These are phyloP conservation scores for Scheffersomyces spartinae DNA, from an alignment of 805 yeast species.

Conservation along the genomic window DNA sequence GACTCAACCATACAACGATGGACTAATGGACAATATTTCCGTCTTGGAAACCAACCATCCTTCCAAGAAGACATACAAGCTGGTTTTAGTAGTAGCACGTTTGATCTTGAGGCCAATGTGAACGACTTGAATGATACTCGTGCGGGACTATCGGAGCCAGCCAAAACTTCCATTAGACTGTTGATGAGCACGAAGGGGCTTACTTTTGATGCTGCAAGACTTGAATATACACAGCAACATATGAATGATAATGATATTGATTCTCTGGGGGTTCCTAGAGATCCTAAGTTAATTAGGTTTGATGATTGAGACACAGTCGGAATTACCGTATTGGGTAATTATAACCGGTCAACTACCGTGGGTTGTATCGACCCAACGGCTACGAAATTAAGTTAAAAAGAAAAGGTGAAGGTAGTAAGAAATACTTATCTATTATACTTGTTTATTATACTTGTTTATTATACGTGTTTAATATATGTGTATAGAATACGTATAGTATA, in stretches of 20 bases:
- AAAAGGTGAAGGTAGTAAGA: too few species aligned
- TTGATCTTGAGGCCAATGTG: constrained; percentile 38
- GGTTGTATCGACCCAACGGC: not conserved
- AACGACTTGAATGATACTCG: constrained; percentile 40
- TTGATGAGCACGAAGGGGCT: constrained; percentile 43
- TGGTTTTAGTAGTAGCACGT: constrained; percentile 50
- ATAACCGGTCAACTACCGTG: constrained; percentile 1
- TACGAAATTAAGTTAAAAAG: constrained; percentile 1
- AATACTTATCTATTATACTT: not conserved
- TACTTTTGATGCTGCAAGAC: constrained; percentile 62
- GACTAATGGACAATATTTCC: constrained; percentile 17
- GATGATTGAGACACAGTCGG: too few species aligned
- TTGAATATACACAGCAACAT: constrained; percentile 32
- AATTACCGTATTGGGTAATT: too few species aligned
- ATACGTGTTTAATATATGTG: too few species aligned
- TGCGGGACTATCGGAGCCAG: constrained; percentile 45
- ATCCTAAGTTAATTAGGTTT: constrained; percentile 20
- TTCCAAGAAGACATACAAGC: constrained; percentile 37
- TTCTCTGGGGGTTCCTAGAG: constrained; percentile 18
- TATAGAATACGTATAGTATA: too few species aligned
- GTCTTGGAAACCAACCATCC: constrained; percentile 5
- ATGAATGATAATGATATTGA: constrained; percentile 40
- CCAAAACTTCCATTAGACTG: constrained; percentile 37
- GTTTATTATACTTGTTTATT: constrained; percentile 1
- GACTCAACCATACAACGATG: constrained; percentile 14